Evolutionary conservation across 2,329 filamentous ascomycete species (phyloP), one percentile per base, ranked within the genome.

Genomic region (Nemania abortiva): DNA sequence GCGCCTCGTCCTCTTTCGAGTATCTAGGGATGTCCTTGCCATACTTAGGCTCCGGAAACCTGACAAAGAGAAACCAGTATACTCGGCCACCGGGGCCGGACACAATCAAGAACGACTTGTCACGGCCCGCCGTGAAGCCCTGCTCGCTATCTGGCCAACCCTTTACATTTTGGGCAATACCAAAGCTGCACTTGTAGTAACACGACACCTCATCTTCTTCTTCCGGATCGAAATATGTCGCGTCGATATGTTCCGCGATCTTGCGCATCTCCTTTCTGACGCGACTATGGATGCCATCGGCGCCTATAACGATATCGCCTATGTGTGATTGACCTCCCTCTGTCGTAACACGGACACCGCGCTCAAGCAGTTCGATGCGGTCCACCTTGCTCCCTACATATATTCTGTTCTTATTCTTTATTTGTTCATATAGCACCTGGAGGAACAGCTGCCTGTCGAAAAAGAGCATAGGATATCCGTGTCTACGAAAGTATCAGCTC

Each of bases 61-160:
- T 76, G 27, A 76, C 70, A 34, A 80, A 80, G 13, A 80, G 65
- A 56, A 82, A 82, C 78, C 79, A 82, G 72, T 80, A 83, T 0
- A 79, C 65, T 1, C 77, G 70, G 5, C 73, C 63, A 15, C 31
- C 31, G 9, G 31, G 31, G 31, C 31, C 31, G 9, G 31, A 34
- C 31, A 34, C 31, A 9, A 34, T 34, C 31, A 34, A 34, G 31
- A 34, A 34, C 9, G 31, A 34, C 9, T 34, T 34, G 31, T 34
- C 31, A 9, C 31, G 31, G 31, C 31, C 31, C 5, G 31, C 31
- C 9, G 31, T 34, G 9, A 34, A 34, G 9, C 31, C 31, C 31
- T 34, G 31, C 9, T 34, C 31, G 31, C 31, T 34, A 34, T 34
- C 9, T 34, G 31, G 31, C 31, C 31, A 34, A 34, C 31, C 31